Percentiles rank a stretch among this genome's conserved stretches.
Conservation (phyloP, 495 filamentous ascomycete species). For the Hyaloscypha bicolor region DNA sequence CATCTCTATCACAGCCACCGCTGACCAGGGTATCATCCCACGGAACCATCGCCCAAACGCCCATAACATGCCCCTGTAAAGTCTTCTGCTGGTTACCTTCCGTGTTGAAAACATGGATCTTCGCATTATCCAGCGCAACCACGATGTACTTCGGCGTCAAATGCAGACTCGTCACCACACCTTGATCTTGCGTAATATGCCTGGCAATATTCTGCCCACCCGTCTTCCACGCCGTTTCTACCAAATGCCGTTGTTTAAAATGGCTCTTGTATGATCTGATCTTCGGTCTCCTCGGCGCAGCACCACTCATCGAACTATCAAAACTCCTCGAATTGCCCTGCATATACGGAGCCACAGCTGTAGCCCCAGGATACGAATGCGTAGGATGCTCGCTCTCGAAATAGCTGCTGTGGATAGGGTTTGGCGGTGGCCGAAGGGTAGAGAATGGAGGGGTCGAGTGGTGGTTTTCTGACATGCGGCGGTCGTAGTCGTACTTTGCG, state of each 20-base stretch:
- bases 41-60: constrained; percentile 99
- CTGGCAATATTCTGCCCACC: constrained; percentile 76
- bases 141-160: constrained; percentile 95
- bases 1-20: constrained; percentile 95
- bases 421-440: constrained; percentile 29
- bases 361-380: constrained; percentile 15
- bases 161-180: constrained; percentile 94
- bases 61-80: constrained; percentile 95
- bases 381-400: constrained; percentile 12
- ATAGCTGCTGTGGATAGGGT: constrained; percentile 23
- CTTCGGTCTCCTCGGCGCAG: constrained; percentile 37
- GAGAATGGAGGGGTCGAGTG: constrained; percentile 20
- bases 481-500: constrained; percentile 86
- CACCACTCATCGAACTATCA: constrained; percentile 36
- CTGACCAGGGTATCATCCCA: constrained; percentile 96
- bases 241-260: constrained; percentile 96
- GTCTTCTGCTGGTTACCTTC: constrained; percentile 86
- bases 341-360: background rate
- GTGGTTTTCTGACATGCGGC: constrained; percentile 48
- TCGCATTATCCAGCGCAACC: constrained; percentile 95
- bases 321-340: constrained; percentile 40
- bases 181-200: constrained; percentile 92
- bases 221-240: constrained; percentile 94
- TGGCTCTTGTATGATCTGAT: constrained; percentile 83
- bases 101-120: constrained; percentile 96